Evolutionary conservation across 2,329 filamentous ascomycete genomes (phyloP).

Genomic region (Aspergillus sp.): DNA sequence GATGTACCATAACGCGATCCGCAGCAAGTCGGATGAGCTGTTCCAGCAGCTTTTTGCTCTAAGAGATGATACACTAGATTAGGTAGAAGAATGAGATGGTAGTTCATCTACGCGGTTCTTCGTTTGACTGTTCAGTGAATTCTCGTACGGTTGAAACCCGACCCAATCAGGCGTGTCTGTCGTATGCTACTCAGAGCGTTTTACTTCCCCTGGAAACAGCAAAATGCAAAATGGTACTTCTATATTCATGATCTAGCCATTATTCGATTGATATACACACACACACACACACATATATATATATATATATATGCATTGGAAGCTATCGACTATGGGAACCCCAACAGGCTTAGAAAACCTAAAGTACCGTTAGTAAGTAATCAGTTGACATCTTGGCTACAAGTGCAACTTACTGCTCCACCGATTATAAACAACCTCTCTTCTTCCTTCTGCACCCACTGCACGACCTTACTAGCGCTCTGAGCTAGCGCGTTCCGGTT

Average conservation of each 20-base stretch:
- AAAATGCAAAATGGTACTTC: background rate
- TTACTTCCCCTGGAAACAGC: background rate
- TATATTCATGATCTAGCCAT: background rate
- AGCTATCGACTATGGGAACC: background rate
- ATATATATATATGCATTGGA: no score
- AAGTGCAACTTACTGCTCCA: slow-evolving; percentile 66
- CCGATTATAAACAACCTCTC: slow-evolving; percentile 95
- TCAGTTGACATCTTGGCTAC: background rate
- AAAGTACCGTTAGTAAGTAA: background rate
- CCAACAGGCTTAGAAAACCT: slow-evolving; percentile 1
- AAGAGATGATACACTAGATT: slow-evolving; percentile 68
- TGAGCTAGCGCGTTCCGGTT: slow-evolving; percentile 69
- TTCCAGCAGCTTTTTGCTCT: slow-evolving; percentile 73
- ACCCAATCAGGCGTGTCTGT: background rate
- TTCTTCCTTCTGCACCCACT: slow-evolving; percentile 90
- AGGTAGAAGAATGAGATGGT: slow-evolving; percentile 10
- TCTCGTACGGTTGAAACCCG: background rate
- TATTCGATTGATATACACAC: background rate
- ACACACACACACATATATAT: no score
- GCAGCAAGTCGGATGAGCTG: slow-evolving; percentile 72
- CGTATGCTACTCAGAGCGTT: background rate
- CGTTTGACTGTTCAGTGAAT: no score
- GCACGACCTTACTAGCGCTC: slow-evolving; percentile 82
- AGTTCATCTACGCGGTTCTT: background rate
- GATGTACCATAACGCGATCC: slow-evolving; percentile 82